Percentiles rank a stretch among this genome's conserved stretches.
phyloP scores from a whole-genome alignment of 2,329 filamentous ascomycete genomes.

The Apiospora rasikravindrae region DNA sequence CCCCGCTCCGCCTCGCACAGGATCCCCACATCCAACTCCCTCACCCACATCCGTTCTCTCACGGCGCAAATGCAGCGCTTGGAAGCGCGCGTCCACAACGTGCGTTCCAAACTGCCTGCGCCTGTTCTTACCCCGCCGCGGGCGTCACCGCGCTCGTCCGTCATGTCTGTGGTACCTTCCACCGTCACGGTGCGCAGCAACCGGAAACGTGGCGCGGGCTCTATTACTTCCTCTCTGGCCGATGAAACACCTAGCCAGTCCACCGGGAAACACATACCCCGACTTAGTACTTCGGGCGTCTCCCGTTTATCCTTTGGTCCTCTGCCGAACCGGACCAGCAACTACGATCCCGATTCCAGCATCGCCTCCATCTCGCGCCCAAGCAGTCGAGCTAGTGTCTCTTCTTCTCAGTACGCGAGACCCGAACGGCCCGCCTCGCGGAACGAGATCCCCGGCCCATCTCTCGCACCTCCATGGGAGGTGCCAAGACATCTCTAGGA shows the following conservation, averaged over 20 bases:
- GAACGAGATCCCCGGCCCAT: conserved; percentile 64
- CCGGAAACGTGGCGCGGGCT: conserved; percentile 70
- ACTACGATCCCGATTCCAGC: conserved; percentile 49
- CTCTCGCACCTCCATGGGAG: conserved; percentile 66
- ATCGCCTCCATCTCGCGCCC: conserved; percentile 64
- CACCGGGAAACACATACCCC: conserved; percentile 57
- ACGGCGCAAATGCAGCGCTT: conserved; percentile 98
- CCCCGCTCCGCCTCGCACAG: conserved; percentile 53
- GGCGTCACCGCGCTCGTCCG: conserved; percentile 70
- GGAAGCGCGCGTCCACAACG: conserved; percentile 90
- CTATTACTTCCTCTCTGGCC: conserved; percentile 51
- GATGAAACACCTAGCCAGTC: conserved; percentile 58
- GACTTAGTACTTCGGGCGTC: conserved; percentile 66
- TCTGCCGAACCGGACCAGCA: conserved; percentile 56
- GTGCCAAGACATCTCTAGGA: conserved; percentile 68
- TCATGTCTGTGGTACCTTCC: conserved; percentile 50
- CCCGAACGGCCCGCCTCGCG: conserved; percentile 60
- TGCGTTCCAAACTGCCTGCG: conserved; percentile 87
- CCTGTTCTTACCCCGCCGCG: conserved; percentile 79
- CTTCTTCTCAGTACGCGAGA: conserved; percentile 38
- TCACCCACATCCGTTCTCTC: conserved; percentile 90
- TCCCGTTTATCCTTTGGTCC: conserved; percentile 69
- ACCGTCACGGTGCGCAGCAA: conserved; percentile 70
- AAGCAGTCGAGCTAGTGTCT: conserved; percentile 72
- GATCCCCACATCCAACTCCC: conserved; percentile 68